Percentiles rank a stretch among this genome's conserved stretches.
Conservation (phyloP, 345 rosid species). For the Sonneratia caseolaris region DNA sequence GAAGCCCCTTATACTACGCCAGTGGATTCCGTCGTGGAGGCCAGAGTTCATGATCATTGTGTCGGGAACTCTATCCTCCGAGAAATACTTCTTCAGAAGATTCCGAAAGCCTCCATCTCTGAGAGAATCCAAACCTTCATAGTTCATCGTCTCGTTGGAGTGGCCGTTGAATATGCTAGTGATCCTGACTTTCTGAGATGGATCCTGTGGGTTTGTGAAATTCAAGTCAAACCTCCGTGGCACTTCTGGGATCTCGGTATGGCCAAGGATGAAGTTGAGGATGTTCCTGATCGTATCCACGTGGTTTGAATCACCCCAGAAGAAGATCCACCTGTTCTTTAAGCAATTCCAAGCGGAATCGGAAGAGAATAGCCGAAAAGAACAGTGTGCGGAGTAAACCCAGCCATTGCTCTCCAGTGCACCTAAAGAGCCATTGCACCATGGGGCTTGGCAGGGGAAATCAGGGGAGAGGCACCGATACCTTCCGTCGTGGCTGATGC, state of each 20-base stretch:
- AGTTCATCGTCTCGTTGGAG: slow-evolving; percentile 73
- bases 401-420: slow-evolving; percentile 87
- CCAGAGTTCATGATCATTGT: slow-evolving; percentile 81
- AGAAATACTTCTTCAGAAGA: slow-evolving; percentile 61
- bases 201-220: slow-evolving; percentile 55
- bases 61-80: slow-evolving; percentile 59
- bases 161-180: slow-evolving; percentile 97
- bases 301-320: slow-evolving; percentile 96
- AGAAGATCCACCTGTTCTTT: slow-evolving; percentile 77
- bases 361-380: slow-evolving; percentile 45
- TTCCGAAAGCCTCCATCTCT: slow-evolving; percentile 45
- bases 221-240: slow-evolving; percentile 82
- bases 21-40: slow-evolving; percentile 76
- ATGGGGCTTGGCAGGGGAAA: slow-evolving; percentile 62
- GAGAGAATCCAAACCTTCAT: slow-evolving; percentile 81
- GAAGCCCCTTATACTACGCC: slow-evolving; percentile 44
- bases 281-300: slow-evolving; percentile 84
- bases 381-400: slow-evolving; percentile 89
- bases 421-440: slow-evolving; percentile 81
- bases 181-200: slow-evolving; percentile 60
- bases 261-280: slow-evolving; percentile 65
- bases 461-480: slow-evolving; percentile 55
- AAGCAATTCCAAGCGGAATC: slow-evolving; percentile 76
- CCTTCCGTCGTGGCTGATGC: slow-evolving; percentile 62
- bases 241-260: slow-evolving; percentile 50